phyloP scores from a whole-genome alignment of 257 asterid species.

The Thymus mandschuricus region DNA sequence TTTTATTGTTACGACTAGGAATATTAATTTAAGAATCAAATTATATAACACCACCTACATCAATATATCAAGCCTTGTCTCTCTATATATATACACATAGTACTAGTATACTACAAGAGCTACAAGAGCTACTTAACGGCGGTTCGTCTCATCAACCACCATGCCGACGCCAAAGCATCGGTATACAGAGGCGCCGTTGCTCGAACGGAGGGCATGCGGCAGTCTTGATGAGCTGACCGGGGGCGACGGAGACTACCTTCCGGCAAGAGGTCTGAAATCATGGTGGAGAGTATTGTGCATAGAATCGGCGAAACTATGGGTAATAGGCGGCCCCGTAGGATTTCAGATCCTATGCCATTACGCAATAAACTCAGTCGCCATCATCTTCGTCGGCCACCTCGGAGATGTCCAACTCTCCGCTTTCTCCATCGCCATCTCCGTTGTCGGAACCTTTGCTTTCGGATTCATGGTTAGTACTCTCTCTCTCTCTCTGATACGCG shows the following conservation, averaged over 20 bases:
- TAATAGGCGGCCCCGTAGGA: conserved; percentile 55
- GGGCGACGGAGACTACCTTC: conserved; percentile 47
- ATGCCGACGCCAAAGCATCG: too few species aligned
- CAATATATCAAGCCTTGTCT: too few species aligned
- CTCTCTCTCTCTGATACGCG: too few species aligned
- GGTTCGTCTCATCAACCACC: too few species aligned
- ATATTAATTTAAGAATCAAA: too few species aligned
- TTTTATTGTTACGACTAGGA: too few species aligned
- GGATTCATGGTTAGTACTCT: conserved; percentile 50
- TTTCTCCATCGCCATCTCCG: conserved; percentile 50
- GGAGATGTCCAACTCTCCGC: conserved; percentile 58
- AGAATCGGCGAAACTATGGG: conserved; percentile 50
- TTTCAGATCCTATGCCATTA: conserved; percentile 52
- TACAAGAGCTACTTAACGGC: too few species aligned
- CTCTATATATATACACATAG: too few species aligned
- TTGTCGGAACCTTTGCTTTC: conserved; percentile 51
- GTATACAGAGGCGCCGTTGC: conserved; percentile 52
- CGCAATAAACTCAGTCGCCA: conserved; percentile 49
- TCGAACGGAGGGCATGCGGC: conserved; percentile 34
- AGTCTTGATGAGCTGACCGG: conserved; percentile 39
- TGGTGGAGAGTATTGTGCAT: conserved; percentile 46
- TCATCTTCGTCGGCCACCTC: conserved; percentile 58
- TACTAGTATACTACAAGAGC: too few species aligned
- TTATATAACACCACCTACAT: too few species aligned
- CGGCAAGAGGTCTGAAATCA: conserved; percentile 33